Conservation (phyloP, 2,329 filamentous ascomycete genomes). For the Exserohilum rostratum region DNA sequence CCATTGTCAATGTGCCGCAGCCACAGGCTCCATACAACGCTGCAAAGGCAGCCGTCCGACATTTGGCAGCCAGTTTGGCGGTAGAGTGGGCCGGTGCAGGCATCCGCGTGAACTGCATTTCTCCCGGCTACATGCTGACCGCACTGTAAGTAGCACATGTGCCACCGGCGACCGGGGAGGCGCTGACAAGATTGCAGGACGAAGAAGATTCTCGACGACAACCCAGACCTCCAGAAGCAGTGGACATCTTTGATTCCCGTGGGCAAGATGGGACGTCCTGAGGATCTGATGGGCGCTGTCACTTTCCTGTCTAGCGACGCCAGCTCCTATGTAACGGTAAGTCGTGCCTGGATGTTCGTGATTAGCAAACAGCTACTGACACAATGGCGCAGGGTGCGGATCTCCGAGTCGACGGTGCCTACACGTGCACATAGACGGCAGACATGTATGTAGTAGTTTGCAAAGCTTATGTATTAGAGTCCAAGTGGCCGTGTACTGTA, state of each 20-base stretch:
- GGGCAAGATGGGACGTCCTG: conserved; percentile 89
- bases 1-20: conserved; percentile 94
- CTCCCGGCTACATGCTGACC: conserved; percentile 95
- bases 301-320: conserved; percentile 85
- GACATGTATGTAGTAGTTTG: background rate
- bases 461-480: background rate
- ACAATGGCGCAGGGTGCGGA: conserved; percentile 63
- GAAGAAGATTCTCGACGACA: conserved; percentile 91
- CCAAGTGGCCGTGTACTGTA: background rate
- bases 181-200: conserved; percentile 63
- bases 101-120: conserved; percentile 95
- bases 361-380: conserved; percentile 32
- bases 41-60: conserved; percentile 88
- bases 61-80: conserved; percentile 83
- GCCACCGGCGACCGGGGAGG: background rate
- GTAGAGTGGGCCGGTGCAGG: conserved; percentile 90
- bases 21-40: conserved; percentile 93
- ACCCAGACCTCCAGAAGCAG: conserved; percentile 84
- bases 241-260: conserved; percentile 93
- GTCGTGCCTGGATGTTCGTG: background rate
- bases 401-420: conserved; percentile 84
- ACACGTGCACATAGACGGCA: conserved; percentile 69
- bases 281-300: conserved; percentile 92
- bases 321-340: conserved; percentile 48
- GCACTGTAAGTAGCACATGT: conserved; percentile 73